Percentiles rank a stretch among this genome's conserved stretches.
These are phyloP conservation scores for Trametes hirsuta DNA, from an alignment of 1,284 basidiomycete genomes.

Conservation along the genomic window DNA sequence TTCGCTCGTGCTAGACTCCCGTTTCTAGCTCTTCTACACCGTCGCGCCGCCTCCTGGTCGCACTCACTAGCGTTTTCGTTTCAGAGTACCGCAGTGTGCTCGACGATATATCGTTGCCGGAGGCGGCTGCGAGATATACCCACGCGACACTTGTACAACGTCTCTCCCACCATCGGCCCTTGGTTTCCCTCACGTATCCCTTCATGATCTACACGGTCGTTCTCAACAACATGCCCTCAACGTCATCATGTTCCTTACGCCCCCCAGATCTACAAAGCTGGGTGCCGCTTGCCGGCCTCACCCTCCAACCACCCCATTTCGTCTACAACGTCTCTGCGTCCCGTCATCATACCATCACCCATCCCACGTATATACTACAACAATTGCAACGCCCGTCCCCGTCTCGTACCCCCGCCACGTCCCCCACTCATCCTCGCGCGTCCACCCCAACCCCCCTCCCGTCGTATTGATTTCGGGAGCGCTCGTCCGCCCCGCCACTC, in stretches of 20 bases:
- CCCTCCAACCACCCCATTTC: neutral
- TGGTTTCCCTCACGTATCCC: neutral
- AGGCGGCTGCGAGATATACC: neutral
- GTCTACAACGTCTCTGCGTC: neutral
- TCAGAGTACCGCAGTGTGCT: neutral
- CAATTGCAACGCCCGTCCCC: neutral
- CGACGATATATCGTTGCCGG: neutral
- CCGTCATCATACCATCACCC: conserved; percentile 10
- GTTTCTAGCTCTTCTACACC: too few species aligned
- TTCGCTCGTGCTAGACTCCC: conserved; percentile 31
- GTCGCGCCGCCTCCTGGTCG: neutral
- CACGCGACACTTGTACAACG: neutral
- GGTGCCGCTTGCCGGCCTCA: neutral
- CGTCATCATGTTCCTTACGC: neutral
- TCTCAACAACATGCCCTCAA: too few species aligned
- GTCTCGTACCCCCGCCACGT: neutral
- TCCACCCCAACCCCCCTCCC: neutral
- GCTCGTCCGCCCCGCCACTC: neutral
- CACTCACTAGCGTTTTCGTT: too few species aligned
- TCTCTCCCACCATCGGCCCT: neutral
- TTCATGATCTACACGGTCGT: too few species aligned
- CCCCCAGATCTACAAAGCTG: neutral
- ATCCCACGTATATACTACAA: conserved; percentile 13
- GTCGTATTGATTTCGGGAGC: neutral
- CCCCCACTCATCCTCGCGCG: neutral